Base-by-base conservation (phyloP, 768 basidiomycete species). In the Dentipellis fragilis region DNA sequence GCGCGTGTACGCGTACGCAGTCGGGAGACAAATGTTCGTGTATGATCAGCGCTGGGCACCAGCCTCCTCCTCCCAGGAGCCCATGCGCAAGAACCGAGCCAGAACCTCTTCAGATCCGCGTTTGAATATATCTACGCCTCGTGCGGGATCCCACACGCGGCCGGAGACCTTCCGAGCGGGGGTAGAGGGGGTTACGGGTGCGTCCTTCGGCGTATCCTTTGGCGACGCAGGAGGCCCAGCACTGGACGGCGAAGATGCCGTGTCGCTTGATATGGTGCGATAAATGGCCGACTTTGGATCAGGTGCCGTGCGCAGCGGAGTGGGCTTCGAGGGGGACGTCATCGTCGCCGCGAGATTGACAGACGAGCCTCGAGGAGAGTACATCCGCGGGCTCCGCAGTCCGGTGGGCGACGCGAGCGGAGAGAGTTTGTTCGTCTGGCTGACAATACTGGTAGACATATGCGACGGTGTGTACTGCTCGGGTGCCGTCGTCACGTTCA, bases 51-150 rank as follows among this genome's bases (percentile, higher is more conserved):
- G 29, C 6, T 45, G n/a, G 2, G 42, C 10, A 16, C 42, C n/a
- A 16, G 64, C 66, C 49, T 81, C 80, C 23, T 81, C 78, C 57
- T 85, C 85, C 77, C 80, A 85, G 49, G 84, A 80, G 19, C 85
- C 82, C 79, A 86, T 84, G 64, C 80, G 85, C 72, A 93, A 72
- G 69, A 94, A 93, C 49, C 87, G 75, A 10, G 87, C 81, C 29
- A 94, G 74, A 22, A 93, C 89, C 63, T 93, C 87, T 67, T 94
- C 91, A 2, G 90, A 92, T 12, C 86, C 86, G 52, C 80, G 81
- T 68, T 92, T 93, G 71, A 93, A 92, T 40, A 87, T 63, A 57
- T 94, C 92, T 2, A 93, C 83, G 46, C 85, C 86, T 19, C 91
- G 83, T 10, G 84, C 83, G 16, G 92, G 92, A 66, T 93, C 91